Conservation (phyloP, 805 yeast genomes). For the Yamadazyma nakazawae region DNA sequence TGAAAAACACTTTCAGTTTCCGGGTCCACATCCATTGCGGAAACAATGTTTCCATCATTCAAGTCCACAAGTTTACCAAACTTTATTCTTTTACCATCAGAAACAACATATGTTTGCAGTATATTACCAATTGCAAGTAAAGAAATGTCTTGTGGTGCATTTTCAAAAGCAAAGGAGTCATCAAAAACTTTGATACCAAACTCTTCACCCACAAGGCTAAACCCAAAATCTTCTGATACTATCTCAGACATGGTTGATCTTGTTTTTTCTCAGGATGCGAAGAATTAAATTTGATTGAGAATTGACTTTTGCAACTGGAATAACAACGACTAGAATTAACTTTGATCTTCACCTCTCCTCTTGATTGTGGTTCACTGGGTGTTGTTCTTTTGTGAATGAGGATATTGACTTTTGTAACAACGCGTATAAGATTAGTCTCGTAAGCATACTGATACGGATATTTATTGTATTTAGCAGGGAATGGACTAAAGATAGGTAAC, state of each 20-base stretch:
- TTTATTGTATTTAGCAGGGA: no score
- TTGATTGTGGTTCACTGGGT: no score
- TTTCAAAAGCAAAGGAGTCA: conserved; percentile 22
- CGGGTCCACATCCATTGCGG: conserved; percentile 10
- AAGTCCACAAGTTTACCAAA: conserved; percentile 24
- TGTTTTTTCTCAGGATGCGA: neutral
- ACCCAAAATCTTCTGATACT: conserved; percentile 37
- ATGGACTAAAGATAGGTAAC: no score
- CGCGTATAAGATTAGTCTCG: no score
- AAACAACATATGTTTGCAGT: conserved; percentile 27
- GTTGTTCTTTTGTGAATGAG: no score
- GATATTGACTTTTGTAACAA: no score
- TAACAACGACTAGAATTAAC: no score
- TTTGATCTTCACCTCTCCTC: no score
- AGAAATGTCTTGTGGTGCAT: conserved; percentile 15
- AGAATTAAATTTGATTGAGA: neutral
- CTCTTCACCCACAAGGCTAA: conserved; percentile 25
- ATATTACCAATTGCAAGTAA: conserved; percentile 29
- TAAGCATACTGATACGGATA: no score
- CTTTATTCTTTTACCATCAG: conserved; percentile 25
- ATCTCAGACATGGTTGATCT: conserved; percentile 14
- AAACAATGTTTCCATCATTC: conserved; percentile 10
- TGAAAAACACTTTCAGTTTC: conserved; percentile 10
- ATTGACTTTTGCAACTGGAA: neutral
- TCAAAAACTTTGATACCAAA: conserved; percentile 26